Conservation (phyloP, 1,284 basidiomycete species). For the Boletus smithii region DNA sequence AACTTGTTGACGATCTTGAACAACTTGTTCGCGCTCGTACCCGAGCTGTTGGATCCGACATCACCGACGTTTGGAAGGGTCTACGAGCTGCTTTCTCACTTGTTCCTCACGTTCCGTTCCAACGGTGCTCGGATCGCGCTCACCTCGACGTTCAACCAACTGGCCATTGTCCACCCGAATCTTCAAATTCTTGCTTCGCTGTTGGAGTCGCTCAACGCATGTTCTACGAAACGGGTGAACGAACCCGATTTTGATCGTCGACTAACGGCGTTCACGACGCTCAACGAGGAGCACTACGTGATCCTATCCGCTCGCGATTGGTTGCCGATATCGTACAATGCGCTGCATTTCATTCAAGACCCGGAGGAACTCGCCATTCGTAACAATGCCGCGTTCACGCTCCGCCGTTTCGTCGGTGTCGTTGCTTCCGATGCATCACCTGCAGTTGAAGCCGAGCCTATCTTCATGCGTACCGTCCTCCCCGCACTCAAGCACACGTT, state of each 20-base stretch:
- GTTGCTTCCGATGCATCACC: constrained; percentile 27
- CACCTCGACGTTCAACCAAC: constrained; percentile 58
- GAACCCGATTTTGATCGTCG: constrained; percentile 94
- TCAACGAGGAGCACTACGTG: constrained; percentile 66
- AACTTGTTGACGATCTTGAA: constrained; percentile 80
- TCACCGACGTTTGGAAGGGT: constrained; percentile 54
- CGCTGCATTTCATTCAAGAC: constrained; percentile 87
- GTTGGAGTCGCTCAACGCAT: constrained; percentile 80
- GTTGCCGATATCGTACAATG: constrained; percentile 83
- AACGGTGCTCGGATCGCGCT: constrained; percentile 69
- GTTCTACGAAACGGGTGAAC: constrained; percentile 77
- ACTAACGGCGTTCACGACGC: constrained; percentile 68
- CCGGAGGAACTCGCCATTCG: constrained; percentile 86
- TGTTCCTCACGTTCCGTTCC: constrained; percentile 75
- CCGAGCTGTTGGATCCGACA: constrained; percentile 54
- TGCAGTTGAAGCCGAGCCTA: constrained; percentile 38
- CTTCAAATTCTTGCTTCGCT: constrained; percentile 53
- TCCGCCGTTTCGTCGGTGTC: constrained; percentile 77
- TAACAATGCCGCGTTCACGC: constrained; percentile 73
- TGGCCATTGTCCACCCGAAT: constrained; percentile 52
- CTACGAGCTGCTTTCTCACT: constrained; percentile 66
- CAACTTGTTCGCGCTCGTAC: constrained; percentile 71
- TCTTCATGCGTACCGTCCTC: constrained; percentile 69
- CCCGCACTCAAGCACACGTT: constrained; percentile 84
- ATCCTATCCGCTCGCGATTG: constrained; percentile 62